A percentile compares a stretch with the other conserved stretches of the same genome.
These are phyloP conservation scores for Malania oleifera DNA, from an alignment of 164 flowering plant species.

Conservation along the genomic window DNA sequence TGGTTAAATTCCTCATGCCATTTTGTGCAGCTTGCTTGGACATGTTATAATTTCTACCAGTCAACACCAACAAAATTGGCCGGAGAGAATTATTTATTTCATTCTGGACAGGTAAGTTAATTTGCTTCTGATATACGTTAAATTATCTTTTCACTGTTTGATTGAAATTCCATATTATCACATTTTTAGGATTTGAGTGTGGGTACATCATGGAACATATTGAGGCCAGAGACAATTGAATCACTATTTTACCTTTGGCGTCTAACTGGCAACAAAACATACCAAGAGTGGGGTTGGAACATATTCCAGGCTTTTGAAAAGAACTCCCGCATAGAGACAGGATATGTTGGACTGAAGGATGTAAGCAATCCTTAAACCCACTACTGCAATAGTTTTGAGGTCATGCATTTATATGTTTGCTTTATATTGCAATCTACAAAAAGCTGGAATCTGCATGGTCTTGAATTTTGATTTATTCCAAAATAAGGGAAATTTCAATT, in stretches of 20 bases:
- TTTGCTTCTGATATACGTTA: neutral
- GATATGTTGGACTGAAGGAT: constrained; percentile 97
- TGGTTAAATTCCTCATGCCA: constrained; percentile 12
- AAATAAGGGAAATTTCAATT: too few species aligned
- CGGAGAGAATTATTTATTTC: constrained; percentile 91
- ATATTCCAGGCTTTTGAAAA: constrained; percentile 98
- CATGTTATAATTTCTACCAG: constrained; percentile 95
- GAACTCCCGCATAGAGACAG: constrained; percentile 83
- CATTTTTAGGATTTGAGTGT: constrained; percentile 80
- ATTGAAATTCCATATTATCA: neutral
- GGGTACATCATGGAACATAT: constrained; percentile 97
- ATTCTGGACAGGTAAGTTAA: constrained; percentile 58
- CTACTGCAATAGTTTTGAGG: neutral
- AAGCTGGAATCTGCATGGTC: too few species aligned
- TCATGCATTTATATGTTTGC: too few species aligned
- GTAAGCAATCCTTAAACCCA: constrained; percentile 42
- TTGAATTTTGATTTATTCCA: too few species aligned
- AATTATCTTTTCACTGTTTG: neutral
- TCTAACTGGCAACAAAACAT: constrained; percentile 89
- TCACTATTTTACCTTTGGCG: constrained; percentile 98
- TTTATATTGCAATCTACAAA: too few species aligned
- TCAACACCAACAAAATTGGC: constrained; percentile 96
- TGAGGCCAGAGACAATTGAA: constrained; percentile 98
- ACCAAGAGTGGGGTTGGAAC: constrained; percentile 99
- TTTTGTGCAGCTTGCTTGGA: constrained; percentile 83